Conservation (phyloP, 2,329 filamentous ascomycete species). For the Emergomyces pasteurianus region DNA sequence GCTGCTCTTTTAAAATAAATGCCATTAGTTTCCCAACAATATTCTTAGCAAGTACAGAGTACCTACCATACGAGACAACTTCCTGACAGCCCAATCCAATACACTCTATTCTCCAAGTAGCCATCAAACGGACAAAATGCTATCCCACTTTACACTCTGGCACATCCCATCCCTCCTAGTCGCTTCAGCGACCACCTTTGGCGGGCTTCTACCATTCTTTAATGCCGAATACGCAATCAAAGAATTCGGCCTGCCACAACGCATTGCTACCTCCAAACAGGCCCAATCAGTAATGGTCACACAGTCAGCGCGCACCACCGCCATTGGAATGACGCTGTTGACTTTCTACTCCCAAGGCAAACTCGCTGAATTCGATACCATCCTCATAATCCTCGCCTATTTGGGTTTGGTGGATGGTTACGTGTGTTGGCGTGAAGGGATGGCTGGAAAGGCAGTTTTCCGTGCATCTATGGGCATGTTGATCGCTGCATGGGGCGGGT, state of each 20-base stretch:
- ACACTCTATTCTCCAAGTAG: background rate
- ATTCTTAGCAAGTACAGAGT: background rate
- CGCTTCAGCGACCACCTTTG: conserved; percentile 21
- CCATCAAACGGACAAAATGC: background rate
- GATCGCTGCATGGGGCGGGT: conserved; percentile 15
- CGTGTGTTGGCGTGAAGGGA: conserved; percentile 15
- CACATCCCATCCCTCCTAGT: conserved; percentile 11
- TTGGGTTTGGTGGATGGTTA: conserved; percentile 13
- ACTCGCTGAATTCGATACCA: conserved; percentile 14
- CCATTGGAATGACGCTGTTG: conserved; percentile 9
- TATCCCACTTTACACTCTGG: conserved; percentile 3
- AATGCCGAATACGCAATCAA: conserved; percentile 21
- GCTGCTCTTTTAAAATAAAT: background rate
- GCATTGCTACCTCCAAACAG: conserved; percentile 18
- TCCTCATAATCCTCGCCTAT: conserved; percentile 10
- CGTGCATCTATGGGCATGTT: conserved; percentile 10
- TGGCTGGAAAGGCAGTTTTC: conserved; percentile 13
- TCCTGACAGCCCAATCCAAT: background rate
- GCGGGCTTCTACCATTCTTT: conserved; percentile 24
- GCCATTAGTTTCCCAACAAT: background rate
- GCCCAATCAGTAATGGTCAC: conserved; percentile 21
- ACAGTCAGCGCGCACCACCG: conserved; percentile 9
- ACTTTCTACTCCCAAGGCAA: conserved; percentile 15
- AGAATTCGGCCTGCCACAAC: conserved; percentile 23
- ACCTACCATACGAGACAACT: background rate